These are phyloP conservation scores for Diaporthe eres DNA, from an alignment of 2,329 filamentous ascomycete species.

Conservation along the genomic window DNA sequence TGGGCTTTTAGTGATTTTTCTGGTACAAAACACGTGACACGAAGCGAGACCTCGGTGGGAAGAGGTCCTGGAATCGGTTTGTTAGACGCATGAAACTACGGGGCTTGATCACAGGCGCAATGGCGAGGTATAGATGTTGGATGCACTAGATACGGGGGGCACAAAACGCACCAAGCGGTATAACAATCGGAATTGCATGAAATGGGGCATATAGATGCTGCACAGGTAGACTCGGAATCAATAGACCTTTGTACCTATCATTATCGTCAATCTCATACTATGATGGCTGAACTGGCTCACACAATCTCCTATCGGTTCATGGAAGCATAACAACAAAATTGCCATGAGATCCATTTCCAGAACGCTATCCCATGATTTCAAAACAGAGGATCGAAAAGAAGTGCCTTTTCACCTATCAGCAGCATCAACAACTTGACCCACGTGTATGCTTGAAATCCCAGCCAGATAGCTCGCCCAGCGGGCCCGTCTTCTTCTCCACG, in stretches of 20 bases:
- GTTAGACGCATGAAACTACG: background rate
- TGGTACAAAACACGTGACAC: background rate
- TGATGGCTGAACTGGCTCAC: too few species aligned
- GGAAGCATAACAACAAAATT: too few species aligned
- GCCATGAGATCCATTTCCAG: background rate
- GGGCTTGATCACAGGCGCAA: background rate
- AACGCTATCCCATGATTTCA: background rate
- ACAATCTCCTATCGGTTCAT: too few species aligned
- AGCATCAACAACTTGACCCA: too few species aligned
- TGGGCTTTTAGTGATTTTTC: background rate
- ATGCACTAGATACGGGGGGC: background rate
- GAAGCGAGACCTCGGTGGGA: background rate
- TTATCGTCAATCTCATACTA: background rate
- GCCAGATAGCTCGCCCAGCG: background rate
- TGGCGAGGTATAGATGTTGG: background rate
- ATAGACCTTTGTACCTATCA: too few species aligned
- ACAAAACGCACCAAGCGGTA: background rate
- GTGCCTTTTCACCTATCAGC: too few species aligned
- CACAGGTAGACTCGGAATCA: background rate
- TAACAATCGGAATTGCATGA: background rate
- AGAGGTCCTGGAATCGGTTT: too few species aligned
- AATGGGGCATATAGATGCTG: background rate
- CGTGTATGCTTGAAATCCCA: background rate
- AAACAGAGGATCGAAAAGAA: too few species aligned
- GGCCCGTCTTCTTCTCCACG: conserved; percentile 6